phyloP scores from a whole-genome alignment of 2,329 filamentous ascomycete species.

The Aspergillus sp. region DNA sequence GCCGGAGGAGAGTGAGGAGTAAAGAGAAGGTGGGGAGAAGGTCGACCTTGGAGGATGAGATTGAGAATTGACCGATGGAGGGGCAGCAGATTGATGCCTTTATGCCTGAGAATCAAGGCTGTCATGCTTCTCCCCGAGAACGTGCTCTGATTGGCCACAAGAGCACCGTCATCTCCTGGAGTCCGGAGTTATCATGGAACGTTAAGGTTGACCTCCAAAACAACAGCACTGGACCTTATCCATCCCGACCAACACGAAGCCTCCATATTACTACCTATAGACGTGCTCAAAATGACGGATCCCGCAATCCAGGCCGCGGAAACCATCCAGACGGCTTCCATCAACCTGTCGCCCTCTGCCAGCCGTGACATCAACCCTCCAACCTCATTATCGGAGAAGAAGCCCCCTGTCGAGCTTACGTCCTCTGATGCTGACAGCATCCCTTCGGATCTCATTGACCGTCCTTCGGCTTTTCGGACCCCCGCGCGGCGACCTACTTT shows the following conservation, averaged over 20 bases:
- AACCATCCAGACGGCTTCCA: constrained; percentile 76
- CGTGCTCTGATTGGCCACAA: constrained; percentile 1
- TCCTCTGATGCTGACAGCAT: constrained; percentile 44
- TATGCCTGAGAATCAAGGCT: constrained; percentile 11
- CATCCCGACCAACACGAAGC: neutral
- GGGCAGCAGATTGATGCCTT: constrained; percentile 20
- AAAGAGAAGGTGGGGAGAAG: constrained; percentile 4
- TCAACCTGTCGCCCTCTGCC: constrained; percentile 70
- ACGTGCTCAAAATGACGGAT: constrained; percentile 50
- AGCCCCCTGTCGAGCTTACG: constrained; percentile 58
- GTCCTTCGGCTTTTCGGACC: constrained; percentile 35
- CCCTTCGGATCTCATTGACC: constrained; percentile 49
- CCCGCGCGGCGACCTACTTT: constrained; percentile 50
- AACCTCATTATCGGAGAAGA: constrained; percentile 67
- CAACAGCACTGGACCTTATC: neutral
- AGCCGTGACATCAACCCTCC: constrained; percentile 77
- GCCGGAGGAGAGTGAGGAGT: neutral
- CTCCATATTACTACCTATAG: neutral
- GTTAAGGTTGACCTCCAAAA: neutral
- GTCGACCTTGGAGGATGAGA: constrained; percentile 1
- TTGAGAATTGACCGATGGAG: constrained; percentile 16
- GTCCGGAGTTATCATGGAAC: neutral
- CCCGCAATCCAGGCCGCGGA: constrained; percentile 69
- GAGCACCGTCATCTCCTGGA: constrained; percentile 1
- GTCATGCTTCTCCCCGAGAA: neutral